phyloP scores from a whole-genome alignment of 495 filamentous ascomycete genomes.

The Penicillium salamii region DNA sequence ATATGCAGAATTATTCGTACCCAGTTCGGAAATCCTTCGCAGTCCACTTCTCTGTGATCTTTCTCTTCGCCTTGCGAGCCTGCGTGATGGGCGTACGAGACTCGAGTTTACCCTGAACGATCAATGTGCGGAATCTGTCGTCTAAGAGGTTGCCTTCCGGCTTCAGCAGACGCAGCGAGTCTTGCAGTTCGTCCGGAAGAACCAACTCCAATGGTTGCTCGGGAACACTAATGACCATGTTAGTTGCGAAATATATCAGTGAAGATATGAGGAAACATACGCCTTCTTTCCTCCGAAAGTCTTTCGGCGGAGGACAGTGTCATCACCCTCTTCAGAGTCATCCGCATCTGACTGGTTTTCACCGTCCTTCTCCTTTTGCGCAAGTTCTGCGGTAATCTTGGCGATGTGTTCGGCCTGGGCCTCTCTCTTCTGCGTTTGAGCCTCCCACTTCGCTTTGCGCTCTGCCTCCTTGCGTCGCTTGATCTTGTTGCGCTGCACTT shows the following conservation, averaged over 20 bases:
- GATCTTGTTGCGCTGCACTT: slow-evolving; percentile 78
- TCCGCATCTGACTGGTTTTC: slow-evolving; percentile 51
- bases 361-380: slow-evolving; percentile 52
- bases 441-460: slow-evolving; percentile 64
- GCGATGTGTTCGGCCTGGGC: slow-evolving; percentile 62
- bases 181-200: slow-evolving; percentile 88
- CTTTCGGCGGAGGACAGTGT: slow-evolving; percentile 62
- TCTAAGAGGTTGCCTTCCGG: slow-evolving; percentile 92
- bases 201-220: slow-evolving; percentile 83
- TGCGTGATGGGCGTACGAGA: slow-evolving; percentile 71
- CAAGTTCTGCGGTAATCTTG: slow-evolving; percentile 60
- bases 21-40: slow-evolving; percentile 85
- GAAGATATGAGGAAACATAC: slow-evolving; percentile 37
- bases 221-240: slow-evolving; percentile 54
- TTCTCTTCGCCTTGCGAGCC: slow-evolving; percentile 72
- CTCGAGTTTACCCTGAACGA: slow-evolving; percentile 88
- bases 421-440: slow-evolving; percentile 64
- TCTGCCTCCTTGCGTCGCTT: slow-evolving; percentile 86
- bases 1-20: slow-evolving; percentile 25
- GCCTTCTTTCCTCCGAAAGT: slow-evolving; percentile 68
- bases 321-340: slow-evolving; percentile 50
- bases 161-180: slow-evolving; percentile 83
- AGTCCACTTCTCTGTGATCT: slow-evolving; percentile 90
- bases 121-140: slow-evolving; percentile 84
- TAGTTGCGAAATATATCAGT: slow-evolving; percentile 14